Evolutionary conservation across 169 alveolate species (phyloP).

Genomic region (Amoebophrya sp.): DNA sequence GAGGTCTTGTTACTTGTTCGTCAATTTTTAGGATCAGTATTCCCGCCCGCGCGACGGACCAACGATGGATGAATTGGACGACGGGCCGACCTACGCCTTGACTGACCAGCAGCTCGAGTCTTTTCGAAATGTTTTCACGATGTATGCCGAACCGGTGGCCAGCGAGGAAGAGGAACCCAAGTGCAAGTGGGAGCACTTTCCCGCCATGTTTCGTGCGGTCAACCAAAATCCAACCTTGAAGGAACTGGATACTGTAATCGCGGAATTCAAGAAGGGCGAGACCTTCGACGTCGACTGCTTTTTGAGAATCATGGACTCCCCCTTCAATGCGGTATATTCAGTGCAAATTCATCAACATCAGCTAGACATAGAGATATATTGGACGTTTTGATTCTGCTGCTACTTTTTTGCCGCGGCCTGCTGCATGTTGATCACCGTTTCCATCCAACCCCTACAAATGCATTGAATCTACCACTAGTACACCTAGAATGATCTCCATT

Average conservation of each 20-base stretch:
- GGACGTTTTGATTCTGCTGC: no score
- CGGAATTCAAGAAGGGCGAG: background rate
- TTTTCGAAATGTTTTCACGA: background rate
- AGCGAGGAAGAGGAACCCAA: background rate
- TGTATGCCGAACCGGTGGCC: background rate
- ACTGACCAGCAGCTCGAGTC: background rate
- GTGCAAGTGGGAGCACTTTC: background rate
- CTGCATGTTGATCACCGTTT: no score
- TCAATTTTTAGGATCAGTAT: no score
- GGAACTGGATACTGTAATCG: background rate
- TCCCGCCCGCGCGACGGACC: no score
- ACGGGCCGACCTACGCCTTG: background rate
- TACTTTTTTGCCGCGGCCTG: no score
- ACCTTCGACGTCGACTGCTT: background rate
- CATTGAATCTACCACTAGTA: no score
- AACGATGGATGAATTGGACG: background rate
- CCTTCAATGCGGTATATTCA: no score
- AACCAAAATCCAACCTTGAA: background rate
- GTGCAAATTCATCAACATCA: no score
- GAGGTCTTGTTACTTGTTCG: no score
- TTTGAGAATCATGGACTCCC: background rate
- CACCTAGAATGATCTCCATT: no score
- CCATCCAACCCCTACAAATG: no score
- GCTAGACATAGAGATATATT: no score
- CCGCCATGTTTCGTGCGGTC: background rate